Base-by-base conservation (phyloP, 176 grass and related monocot genomes). In the Bothriochloa decipiens region DNA sequence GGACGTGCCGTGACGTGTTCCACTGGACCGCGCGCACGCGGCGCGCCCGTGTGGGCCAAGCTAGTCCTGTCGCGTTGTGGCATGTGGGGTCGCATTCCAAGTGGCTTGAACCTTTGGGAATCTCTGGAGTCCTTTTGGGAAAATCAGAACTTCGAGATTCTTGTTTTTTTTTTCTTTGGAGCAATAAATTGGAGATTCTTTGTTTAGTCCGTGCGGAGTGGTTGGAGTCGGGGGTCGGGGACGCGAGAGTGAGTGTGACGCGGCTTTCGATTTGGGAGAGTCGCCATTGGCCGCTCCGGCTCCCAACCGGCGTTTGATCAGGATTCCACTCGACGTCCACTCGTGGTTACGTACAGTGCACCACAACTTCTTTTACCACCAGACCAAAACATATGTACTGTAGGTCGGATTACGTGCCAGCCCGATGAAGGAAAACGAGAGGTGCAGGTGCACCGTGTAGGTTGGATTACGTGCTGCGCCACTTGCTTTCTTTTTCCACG, bases 61-160 rank as follows among this genome's bases (percentile, higher is more conserved):
- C 12, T 36, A 5, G 61, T 9, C 67, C 22, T 9, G 69, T 45
- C 14, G 11, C 70, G 10, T 29, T n/a, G 1, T 12, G 45, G 78
- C 26, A 0, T 15, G 43, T 26, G 14, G 58, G 33, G 5, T 23
- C 70, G 70, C 70, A 35, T 70, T 85, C 82, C 82, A 76, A 76
- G 23, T 85, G 82, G 77, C 70, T 52, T 0, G 81, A 53, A 72
- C 78, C 85, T 81, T 81, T 86, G 45, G 77, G 77, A 43, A 81
- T 86, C 77, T 78, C 16, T 65, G 1, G 2, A 3, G 4, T 1
- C 29, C 36, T 73, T 40, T 74, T 42, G 18, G 5, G 28, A 2
- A 9, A 9, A 4, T 4, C 5, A 9, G 7, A 70, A 58, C 63
- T 11, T 2, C 1, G 11, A 77, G 74, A 85, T 73, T 73, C 76